phyloP scores from a whole-genome alignment of 2,329 filamentous ascomycete genomes.

The Paracamarosporium sp. region DNA sequence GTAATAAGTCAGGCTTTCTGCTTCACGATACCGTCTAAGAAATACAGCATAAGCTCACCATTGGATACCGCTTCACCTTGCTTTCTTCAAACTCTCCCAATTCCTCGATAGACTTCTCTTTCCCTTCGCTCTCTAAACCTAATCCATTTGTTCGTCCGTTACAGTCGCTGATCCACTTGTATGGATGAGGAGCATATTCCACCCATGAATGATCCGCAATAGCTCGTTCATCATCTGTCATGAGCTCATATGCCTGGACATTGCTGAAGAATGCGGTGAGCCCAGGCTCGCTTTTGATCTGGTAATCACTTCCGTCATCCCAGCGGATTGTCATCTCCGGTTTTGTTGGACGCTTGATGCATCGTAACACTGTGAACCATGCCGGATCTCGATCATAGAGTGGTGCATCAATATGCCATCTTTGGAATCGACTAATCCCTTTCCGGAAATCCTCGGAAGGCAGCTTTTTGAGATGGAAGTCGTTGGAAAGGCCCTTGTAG shows the following conservation, averaged over 20 bases:
- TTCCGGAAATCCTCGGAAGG: slow-evolving; percentile 56
- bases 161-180: slow-evolving; percentile 52
- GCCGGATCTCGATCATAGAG: slow-evolving; percentile 52
- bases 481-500: slow-evolving; percentile 37
- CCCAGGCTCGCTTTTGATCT: slow-evolving; percentile 52
- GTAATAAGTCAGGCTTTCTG: not conserved
- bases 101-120: slow-evolving; percentile 48
- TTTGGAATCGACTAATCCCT: slow-evolving; percentile 55
- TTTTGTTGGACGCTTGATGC: slow-evolving; percentile 46
- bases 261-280: slow-evolving; percentile 55
- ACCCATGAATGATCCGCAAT: slow-evolving; percentile 55
- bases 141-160: slow-evolving; percentile 51
- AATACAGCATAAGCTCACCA: slow-evolving; percentile 39
- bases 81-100: slow-evolving; percentile 45
- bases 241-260: slow-evolving; percentile 50
- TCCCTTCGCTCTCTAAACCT: slow-evolving; percentile 48
- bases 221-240: slow-evolving; percentile 51
- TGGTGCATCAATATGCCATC: slow-evolving; percentile 59
- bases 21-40: too few relatives aligned
- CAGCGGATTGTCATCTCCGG: slow-evolving; percentile 49
- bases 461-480: slow-evolving; percentile 47
- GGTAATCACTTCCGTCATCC: slow-evolving; percentile 52
- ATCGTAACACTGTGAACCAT: slow-evolving; percentile 53
- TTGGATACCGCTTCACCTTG: slow-evolving; percentile 52
- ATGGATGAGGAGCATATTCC: slow-evolving; percentile 55